A percentile compares a stretch with the other conserved stretches of the same genome.
phyloP scores from a whole-genome alignment of 208 protist genomes.

The Leptomonas seymouri region DNA sequence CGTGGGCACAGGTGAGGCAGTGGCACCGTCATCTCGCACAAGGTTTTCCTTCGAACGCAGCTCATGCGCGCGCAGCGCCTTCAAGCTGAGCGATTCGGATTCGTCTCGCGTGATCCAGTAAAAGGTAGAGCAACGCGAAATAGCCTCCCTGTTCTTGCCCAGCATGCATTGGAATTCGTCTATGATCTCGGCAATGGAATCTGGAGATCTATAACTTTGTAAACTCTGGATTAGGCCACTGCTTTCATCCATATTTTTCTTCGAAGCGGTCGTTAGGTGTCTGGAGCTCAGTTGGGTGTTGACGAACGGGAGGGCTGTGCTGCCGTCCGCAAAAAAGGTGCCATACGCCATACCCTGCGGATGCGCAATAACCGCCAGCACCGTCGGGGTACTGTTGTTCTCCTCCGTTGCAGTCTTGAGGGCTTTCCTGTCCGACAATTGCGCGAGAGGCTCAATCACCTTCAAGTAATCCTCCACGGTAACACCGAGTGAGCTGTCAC shows the following conservation, averaged over 20 bases:
- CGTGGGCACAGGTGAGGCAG: background rate
- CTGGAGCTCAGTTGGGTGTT: constrained; percentile 25
- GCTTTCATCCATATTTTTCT: background rate
- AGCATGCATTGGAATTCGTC: constrained; percentile 20
- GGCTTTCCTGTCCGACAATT: background rate
- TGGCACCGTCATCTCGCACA: background rate
- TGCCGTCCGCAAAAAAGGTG: constrained; percentile 35
- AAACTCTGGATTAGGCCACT: background rate
- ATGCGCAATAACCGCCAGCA: constrained; percentile 46
- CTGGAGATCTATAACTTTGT: background rate
- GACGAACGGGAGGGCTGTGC: constrained; percentile 27
- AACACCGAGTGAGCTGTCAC: constrained; percentile 57
- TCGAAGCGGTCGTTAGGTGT: background rate
- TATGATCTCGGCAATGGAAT: background rate
- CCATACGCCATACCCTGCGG: constrained; percentile 43
- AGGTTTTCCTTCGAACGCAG: background rate
- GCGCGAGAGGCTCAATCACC: constrained; percentile 6
- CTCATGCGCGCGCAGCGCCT: constrained; percentile 1
- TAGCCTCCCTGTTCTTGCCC: constrained; percentile 1
- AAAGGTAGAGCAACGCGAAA: constrained; percentile 27
- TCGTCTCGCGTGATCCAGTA: constrained; percentile 23
- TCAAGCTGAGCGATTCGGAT: background rate
- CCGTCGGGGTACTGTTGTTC: constrained; percentile 4
- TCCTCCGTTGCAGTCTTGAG: background rate
- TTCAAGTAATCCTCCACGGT: constrained; percentile 58